These are phyloP conservation scores for Achaetomium macrosporum DNA, from an alignment of 2,329 filamentous ascomycete species.

Conservation along the genomic window DNA sequence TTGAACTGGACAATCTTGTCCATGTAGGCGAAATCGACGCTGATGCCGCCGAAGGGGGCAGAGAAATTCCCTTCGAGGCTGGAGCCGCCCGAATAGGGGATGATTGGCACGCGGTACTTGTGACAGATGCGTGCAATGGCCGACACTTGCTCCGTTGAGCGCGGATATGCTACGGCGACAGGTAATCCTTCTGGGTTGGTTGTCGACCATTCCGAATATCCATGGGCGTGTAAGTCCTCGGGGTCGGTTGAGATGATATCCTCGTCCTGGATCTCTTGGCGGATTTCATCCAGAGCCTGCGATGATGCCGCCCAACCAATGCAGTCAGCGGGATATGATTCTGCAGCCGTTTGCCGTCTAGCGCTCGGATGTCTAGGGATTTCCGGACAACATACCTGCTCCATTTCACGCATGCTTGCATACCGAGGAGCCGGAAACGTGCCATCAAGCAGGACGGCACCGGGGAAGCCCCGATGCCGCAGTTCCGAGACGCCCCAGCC, in stretches of 20 bases:
- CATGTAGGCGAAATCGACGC: conserved; percentile 86
- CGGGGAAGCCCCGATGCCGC: conserved; percentile 22
- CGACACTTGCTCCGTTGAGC: conserved; percentile 55
- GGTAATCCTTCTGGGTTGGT: conserved; percentile 55
- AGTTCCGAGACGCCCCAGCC: conserved; percentile 38
- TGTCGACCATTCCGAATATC: conserved; percentile 64
- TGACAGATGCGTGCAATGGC: conserved; percentile 63
- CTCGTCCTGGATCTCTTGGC: conserved; percentile 39
- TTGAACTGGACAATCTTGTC: conserved; percentile 73
- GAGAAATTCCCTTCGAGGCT: conserved; percentile 88
- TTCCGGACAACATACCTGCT: conserved; percentile 29
- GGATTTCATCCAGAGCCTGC: conserved; percentile 50
- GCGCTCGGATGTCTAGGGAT: too few relatives aligned
- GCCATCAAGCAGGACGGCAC: conserved; percentile 28
- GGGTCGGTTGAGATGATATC: conserved; percentile 58
- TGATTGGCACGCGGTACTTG: conserved; percentile 75
- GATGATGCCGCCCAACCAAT: neutral
- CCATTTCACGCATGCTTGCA: conserved; percentile 39
- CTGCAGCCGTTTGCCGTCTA: neutral
- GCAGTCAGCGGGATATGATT: neutral
- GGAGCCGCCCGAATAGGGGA: conserved; percentile 79
- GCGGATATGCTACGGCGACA: conserved; percentile 59
- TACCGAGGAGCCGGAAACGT: conserved; percentile 30
- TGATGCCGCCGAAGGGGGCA: conserved; percentile 78
- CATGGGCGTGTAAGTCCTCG: conserved; percentile 55